Conservation (phyloP, 306 rosid genomes). For the Dryas drummondii region DNA sequence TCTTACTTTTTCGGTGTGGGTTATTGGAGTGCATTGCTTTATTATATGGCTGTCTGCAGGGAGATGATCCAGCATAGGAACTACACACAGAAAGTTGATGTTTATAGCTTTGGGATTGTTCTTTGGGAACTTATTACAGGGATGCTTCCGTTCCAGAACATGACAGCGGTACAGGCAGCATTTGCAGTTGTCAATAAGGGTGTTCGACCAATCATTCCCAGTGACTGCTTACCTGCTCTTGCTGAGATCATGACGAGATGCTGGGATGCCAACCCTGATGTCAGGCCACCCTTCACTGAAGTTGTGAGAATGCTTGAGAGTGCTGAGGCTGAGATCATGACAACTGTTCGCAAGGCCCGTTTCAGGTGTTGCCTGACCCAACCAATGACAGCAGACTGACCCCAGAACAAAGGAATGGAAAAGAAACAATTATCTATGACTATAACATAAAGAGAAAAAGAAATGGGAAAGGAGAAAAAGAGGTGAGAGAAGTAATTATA, state of each 20-base stretch:
- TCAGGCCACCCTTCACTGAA: constrained; percentile 79
- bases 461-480: constrained; percentile 35
- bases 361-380: constrained; percentile 93
- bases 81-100: constrained; percentile 94
- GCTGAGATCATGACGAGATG: constrained; percentile 95
- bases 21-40: constrained; percentile 23
- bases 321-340: constrained; percentile 91
- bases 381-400: constrained; percentile 92
- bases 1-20: constrained; percentile 24
- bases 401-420: constrained; percentile 29
- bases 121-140: constrained; percentile 99
- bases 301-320: constrained; percentile 88
- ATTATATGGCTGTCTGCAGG: constrained; percentile 44
- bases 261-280: constrained; percentile 98
- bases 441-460: constrained; percentile 27
- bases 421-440: constrained; percentile 33
- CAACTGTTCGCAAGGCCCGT: constrained; percentile 93
- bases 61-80: constrained; percentile 99
- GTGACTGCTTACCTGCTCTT: constrained; percentile 84
- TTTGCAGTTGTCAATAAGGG: constrained; percentile 94
- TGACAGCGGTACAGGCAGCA: constrained; percentile 99
- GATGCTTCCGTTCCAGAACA: constrained; percentile 96
- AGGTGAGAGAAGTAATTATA: constrained; percentile 42
- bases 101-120: constrained; percentile 95
- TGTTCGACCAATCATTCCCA: constrained; percentile 83